Base-by-base conservation (phyloP, 257 asterid species). In the Jacaranda mimosifolia region DNA sequence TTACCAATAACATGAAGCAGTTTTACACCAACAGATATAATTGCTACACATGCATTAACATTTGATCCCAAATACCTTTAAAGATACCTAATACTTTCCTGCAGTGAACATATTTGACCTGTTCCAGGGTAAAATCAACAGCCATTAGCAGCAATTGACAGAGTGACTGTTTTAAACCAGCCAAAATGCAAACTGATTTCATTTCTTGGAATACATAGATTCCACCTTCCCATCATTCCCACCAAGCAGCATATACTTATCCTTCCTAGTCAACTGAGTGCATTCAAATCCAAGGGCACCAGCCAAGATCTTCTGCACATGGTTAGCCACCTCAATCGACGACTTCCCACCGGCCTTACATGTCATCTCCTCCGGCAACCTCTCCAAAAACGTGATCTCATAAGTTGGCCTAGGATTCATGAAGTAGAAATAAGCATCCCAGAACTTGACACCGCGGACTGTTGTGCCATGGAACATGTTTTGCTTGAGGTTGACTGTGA, bases 141-240 rank as follows among this genome's bases (percentile, higher is more conserved):
- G 32, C 32, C 32, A 26, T 26, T 26, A 26, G 32, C 32, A 26
- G 32, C 32, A 26, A 26, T 26, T 26, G 32, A 26, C 32, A 26
- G 2, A 26, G 32, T 26, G 32, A 26, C 32, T 26, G 32, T 26
- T 26, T 26, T 26, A 26, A 26, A 26, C 32, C 32, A 26, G 53
- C 11, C 42, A 71, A 18, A 15, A 53, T 38, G 48, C 42, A n/a
- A 42, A 15, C 45, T 40, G 45, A 32, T 21, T 64, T 87, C 85
- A 87, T 75, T 94, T 92, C 88, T 87, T 91, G 57, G 85, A 76
- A 63, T 89, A 85, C 99, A 96, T 96, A 10, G 99, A 96, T 76
- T 96, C 98, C 84, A 96, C 97, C 82, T 91, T 96, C 38, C 99
- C 99, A 81, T 96, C 99, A 78, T 93, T 96, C 77, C 99, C 99